Conservation (phyloP, 1,284 basidiomycete genomes). For the Caloboletus inedulis region DNA sequence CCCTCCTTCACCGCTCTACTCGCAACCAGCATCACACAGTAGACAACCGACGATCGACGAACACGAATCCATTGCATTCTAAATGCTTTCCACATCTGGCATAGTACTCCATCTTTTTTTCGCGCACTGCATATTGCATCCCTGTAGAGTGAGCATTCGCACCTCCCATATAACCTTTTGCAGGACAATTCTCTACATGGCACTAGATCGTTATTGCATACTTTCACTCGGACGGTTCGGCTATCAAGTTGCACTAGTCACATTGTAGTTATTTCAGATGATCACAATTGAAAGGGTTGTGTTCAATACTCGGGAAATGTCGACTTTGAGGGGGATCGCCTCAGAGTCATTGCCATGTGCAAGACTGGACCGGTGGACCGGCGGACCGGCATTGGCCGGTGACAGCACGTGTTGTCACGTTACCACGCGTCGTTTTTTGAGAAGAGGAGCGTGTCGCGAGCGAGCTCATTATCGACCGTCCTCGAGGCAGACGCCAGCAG, state of each 20-base stretch:
- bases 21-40: slow-evolving; percentile 27
- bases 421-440: slow-evolving; percentile 10
- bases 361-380: too few relatives aligned
- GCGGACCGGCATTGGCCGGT: neutral
- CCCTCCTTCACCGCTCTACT: slow-evolving; percentile 29
- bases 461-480: slow-evolving; percentile 2
- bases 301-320: neutral
- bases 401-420: slow-evolving; percentile 12
- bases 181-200: neutral
- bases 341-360: neutral
- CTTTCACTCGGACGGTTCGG: slow-evolving; percentile 3
- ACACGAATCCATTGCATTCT: slow-evolving; percentile 20
- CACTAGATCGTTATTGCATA: slow-evolving; percentile 14
- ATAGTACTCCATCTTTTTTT: slow-evolving; percentile 2
- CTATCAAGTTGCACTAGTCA: neutral
- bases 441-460: slow-evolving; percentile 10
- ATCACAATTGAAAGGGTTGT: neutral
- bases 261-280: slow-evolving; percentile 5
- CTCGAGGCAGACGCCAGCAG: slow-evolving; percentile 2
- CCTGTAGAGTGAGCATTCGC: slow-evolving; percentile 7
- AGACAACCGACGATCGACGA: slow-evolving; percentile 38
- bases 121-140: slow-evolving; percentile 5
- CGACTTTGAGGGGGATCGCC: neutral
- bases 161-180: slow-evolving; percentile 4
- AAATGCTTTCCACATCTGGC: slow-evolving; percentile 1